Conservation (phyloP, 208 protist species). For the Tritrichomonas musculus region DNA sequence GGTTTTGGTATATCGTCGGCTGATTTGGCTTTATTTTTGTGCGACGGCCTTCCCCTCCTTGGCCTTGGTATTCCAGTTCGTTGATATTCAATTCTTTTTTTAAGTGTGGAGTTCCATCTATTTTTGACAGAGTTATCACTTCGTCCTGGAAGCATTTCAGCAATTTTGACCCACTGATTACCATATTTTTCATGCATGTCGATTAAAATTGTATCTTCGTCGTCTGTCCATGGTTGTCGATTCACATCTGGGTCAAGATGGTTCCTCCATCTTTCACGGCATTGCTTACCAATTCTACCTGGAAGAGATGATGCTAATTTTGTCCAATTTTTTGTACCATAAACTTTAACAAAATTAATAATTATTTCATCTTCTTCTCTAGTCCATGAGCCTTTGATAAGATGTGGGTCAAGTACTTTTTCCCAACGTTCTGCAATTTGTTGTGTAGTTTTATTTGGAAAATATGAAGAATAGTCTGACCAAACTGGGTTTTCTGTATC, state of each 20-base stretch:
- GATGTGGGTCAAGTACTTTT: background rate
- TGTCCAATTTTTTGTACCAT: slow-evolving; percentile 50
- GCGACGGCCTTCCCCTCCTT: background rate
- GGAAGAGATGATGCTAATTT: slow-evolving; percentile 38
- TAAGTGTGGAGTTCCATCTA: slow-evolving; percentile 53
- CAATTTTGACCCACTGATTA: slow-evolving; percentile 51
- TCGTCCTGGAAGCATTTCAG: slow-evolving; percentile 48
- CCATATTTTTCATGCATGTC: slow-evolving; percentile 45
- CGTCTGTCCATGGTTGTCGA: slow-evolving; percentile 46
- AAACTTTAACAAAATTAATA: slow-evolving; percentile 37
- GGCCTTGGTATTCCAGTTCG: background rate
- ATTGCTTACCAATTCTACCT: slow-evolving; percentile 52
- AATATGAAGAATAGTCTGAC: background rate
- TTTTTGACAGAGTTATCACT: slow-evolving; percentile 57
- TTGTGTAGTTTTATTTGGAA: background rate
- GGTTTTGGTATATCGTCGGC: slow-evolving; percentile 19
- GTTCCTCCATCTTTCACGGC: slow-evolving; percentile 55
- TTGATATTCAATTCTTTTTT: background rate
- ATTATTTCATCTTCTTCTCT: slow-evolving; percentile 49
- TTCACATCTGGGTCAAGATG: slow-evolving; percentile 53
- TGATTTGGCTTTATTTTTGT: background rate
- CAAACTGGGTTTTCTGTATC: background rate
- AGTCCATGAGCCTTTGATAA: background rate
- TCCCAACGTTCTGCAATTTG: slow-evolving; percentile 10
- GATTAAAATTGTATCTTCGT: slow-evolving; percentile 49